Evolutionary conservation across 1,139 yeast species (phyloP).

Genomic region (Saccharomyces hybrid): DNA sequence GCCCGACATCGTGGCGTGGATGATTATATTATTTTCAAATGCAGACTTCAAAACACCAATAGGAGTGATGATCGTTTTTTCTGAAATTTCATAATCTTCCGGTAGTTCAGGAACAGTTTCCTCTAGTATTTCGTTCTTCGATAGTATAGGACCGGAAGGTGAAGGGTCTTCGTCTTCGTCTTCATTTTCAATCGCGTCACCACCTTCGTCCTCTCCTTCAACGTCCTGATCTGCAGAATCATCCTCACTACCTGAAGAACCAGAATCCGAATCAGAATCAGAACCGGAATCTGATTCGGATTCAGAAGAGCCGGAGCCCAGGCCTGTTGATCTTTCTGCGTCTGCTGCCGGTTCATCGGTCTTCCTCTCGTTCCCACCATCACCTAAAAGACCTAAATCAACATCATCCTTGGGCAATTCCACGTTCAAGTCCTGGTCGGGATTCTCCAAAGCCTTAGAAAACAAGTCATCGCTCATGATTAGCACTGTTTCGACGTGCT

Average conservation of each 20-base stretch:
- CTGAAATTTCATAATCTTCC: conserved; percentile 51
- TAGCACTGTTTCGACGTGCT: background rate
- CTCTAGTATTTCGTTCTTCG: conserved; percentile 68
- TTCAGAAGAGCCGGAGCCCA: background rate
- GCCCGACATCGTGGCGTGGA: conserved; percentile 73
- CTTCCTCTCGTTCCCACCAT: background rate
- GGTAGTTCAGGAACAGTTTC: conserved; percentile 68
- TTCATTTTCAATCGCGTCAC: conserved; percentile 19
- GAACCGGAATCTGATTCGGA: conserved; percentile 5
- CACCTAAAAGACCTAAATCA: conserved; percentile 8
- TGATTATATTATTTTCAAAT: conserved; percentile 65
- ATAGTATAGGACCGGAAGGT: conserved; percentile 56
- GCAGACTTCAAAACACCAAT: conserved; percentile 67
- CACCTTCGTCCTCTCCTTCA: conserved; percentile 6
- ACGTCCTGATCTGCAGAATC: conserved; percentile 8
- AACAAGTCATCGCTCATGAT: conserved; percentile 22
- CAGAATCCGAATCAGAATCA: conserved; percentile 11
- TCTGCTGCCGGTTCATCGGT: conserved; percentile 2
- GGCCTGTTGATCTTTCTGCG: background rate
- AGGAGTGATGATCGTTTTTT: conserved; percentile 57
- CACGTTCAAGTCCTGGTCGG: conserved; percentile 9
- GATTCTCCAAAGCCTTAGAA: conserved; percentile 20
- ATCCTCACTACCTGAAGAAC: conserved; percentile 7
- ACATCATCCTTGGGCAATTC: conserved; percentile 15
- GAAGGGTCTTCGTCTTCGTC: conserved; percentile 29